Evolutionary conservation across 1,284 basidiomycete genomes (phyloP).

Genomic region (Irpex rosettiformis): DNA sequence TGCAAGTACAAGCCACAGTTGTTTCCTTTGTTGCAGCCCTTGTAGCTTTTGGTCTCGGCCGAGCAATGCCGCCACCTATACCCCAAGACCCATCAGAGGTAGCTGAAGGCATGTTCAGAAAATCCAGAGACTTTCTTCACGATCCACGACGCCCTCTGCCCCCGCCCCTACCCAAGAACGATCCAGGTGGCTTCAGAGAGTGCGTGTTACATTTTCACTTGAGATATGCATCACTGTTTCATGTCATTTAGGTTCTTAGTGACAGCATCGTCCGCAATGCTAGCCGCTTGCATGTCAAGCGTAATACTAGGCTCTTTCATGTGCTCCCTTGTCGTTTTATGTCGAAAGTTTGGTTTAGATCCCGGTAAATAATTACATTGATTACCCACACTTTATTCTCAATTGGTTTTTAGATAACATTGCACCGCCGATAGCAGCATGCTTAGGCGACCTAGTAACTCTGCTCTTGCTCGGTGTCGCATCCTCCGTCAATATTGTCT

Average conservation of each 20-base stretch:
- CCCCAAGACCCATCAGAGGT: slow-evolving; percentile 1
- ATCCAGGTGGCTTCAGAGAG: slow-evolving; percentile 46
- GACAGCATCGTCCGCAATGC: slow-evolving; percentile 88
- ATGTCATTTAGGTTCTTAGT: slow-evolving; percentile 62
- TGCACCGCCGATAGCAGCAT: slow-evolving; percentile 89
- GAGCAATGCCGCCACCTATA: slow-evolving; percentile 17
- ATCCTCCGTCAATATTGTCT: slow-evolving; percentile 60
- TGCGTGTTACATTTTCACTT: slow-evolving; percentile 31
- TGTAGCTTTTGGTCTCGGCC: slow-evolving; percentile 74
- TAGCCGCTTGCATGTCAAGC: slow-evolving; percentile 79
- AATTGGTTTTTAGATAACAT: slow-evolving; percentile 73
- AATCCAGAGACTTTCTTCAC: background rate
- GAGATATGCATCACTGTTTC: background rate
- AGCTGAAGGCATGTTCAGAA: background rate
- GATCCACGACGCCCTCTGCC: slow-evolving; percentile 10
- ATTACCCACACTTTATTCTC: slow-evolving; percentile 2
- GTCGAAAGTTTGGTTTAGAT: slow-evolving; percentile 74
- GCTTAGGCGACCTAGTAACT: slow-evolving; percentile 90
- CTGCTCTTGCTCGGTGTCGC: slow-evolving; percentile 73
- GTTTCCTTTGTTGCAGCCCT: slow-evolving; percentile 87
- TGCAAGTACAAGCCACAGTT: slow-evolving; percentile 92
- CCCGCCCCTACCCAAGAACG: slow-evolving; percentile 1
- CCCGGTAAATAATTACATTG: slow-evolving; percentile 57
- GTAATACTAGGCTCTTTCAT: slow-evolving; percentile 89
- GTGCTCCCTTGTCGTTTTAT: slow-evolving; percentile 82